phyloP scores from a whole-genome alignment of 2,329 filamentous ascomycete genomes.

The Colletotrichum plurivorum region DNA sequence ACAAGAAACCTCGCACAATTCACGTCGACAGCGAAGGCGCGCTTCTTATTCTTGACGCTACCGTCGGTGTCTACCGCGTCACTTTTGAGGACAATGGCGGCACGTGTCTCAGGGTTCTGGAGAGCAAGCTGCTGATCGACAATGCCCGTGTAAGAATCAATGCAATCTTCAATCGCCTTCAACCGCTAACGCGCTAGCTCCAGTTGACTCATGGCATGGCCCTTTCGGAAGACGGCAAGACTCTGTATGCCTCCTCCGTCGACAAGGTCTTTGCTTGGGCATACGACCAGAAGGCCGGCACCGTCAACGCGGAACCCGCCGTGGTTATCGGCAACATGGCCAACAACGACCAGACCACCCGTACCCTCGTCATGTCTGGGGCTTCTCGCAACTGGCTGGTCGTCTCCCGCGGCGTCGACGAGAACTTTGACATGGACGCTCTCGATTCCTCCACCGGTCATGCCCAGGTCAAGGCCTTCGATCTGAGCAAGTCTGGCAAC shows the following conservation, averaged over 20 bases:
- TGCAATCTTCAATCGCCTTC: neutral
- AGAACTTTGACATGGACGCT: conserved; percentile 73
- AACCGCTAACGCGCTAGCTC: neutral
- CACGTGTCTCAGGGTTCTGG: conserved; percentile 56
- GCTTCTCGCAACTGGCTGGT: conserved; percentile 70
- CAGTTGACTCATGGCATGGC: conserved; percentile 71
- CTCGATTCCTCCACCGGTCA: conserved; percentile 67
- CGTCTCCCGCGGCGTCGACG: conserved; percentile 74
- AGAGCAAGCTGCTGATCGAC: conserved; percentile 51
- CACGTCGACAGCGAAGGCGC: conserved; percentile 61
- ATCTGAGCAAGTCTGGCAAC: conserved; percentile 51
- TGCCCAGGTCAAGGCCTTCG: conserved; percentile 76
- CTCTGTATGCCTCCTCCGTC: conserved; percentile 70
- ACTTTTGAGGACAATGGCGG: conserved; percentile 57
- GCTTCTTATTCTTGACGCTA: conserved; percentile 61
- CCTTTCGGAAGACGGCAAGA: conserved; percentile 65
- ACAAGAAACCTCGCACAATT: conserved; percentile 60
- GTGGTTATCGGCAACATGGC: conserved; percentile 66
- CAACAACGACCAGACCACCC: conserved; percentile 73
- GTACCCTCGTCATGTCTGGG: conserved; percentile 75
- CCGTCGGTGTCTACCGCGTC: conserved; percentile 58
- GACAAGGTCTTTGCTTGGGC: conserved; percentile 74
- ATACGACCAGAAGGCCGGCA: conserved; percentile 70
- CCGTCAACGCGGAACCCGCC: conserved; percentile 61
- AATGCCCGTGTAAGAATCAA: conserved; percentile 50